Base-by-base conservation (phyloP, 2,329 filamentous ascomycete species). In the Stemphylium vesicarium region DNA sequence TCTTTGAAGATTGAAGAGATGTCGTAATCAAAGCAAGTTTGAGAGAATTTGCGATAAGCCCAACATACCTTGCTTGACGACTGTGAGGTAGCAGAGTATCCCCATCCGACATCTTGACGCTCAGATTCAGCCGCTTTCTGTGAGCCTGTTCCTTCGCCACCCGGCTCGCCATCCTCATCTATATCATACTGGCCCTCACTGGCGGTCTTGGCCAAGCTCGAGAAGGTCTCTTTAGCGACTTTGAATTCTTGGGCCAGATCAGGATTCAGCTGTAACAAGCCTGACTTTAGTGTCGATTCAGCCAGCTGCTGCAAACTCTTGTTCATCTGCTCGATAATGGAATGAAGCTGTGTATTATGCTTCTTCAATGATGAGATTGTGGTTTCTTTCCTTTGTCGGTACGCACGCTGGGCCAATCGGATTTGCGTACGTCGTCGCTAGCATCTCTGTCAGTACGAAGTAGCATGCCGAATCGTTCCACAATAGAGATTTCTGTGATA, bases 341-440 rank as follows among this genome's bases (percentile, higher is more conserved):
- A 81, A 54, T 88, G 84, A n/a, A 96, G 82, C 20, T 85, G 82
- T 49, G 86, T 79, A 22, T 94, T 90, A 57, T 88, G 83, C 49
- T 85, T 82, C 69, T 92, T 88, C 10, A 96, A 81, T 1, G 85
- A 85, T 24, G 85, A 83, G 51, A 96, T 94, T 4, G 90, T 89
- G 18, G 84, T 88, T 70, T 96, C 92, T 75, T 96, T 96, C 46
- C 92, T 87, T 67, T 89, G 86, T 13, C 92, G 86, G 70, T 96
- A 96, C 0, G 91, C 91, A 62, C 92, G 82, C 73, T 96, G 92
- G 2, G 92, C 92, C 50, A 94, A 83, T 20, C 92, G 87, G 60
- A 96, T 95, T 72, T 96, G 92, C 4, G 91, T 94, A 50, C 92
- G 85, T 47, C 92, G 88, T 58, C 91, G 88, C 89, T 90, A 26